phyloP scores from a whole-genome alignment of 2,329 filamentous ascomycete species.

The Cyclaneusma minus region DNA sequence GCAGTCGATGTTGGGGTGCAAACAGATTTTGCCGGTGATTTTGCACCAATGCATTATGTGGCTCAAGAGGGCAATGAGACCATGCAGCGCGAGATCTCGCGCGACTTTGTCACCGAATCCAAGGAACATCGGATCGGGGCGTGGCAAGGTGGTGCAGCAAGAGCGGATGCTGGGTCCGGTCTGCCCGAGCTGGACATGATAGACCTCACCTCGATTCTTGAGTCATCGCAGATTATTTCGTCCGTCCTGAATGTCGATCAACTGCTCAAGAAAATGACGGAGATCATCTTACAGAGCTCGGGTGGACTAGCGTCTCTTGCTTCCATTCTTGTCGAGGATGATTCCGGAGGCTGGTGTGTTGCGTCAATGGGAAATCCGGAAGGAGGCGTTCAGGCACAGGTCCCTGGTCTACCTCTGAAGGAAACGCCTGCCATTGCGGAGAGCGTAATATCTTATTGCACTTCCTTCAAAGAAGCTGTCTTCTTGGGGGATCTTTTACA shows the following conservation, averaged over 20 bases:
- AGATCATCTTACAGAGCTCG: conserved; percentile 66
- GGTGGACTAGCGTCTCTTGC: conserved; percentile 55
- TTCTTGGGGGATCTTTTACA: conserved; percentile 59
- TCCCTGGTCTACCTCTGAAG: conserved; percentile 46
- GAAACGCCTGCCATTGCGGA: conserved; percentile 56
- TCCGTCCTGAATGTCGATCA: conserved; percentile 63
- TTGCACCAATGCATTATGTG: conserved; percentile 34
- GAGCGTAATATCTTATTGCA: conserved; percentile 62
- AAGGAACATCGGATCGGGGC: conserved; percentile 43
- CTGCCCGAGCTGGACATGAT: conserved; percentile 71
- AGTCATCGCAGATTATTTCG: conserved; percentile 66
- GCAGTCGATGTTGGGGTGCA: conserved; percentile 51
- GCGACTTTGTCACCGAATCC: conserved; percentile 22
- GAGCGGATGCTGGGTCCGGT: conserved; percentile 41
- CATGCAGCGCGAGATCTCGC: conserved; percentile 24
- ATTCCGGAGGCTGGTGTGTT: conserved; percentile 47
- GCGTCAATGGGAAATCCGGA: conserved; percentile 62
- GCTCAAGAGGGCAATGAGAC: conserved; percentile 24
- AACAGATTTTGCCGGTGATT: conserved; percentile 51
- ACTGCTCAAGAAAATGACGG: conserved; percentile 65
- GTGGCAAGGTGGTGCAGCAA: conserved; percentile 43
- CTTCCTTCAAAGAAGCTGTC: conserved; percentile 60
- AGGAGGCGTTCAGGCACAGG: conserved; percentile 48
- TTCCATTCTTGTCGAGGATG: conserved; percentile 59
- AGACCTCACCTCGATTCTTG: conserved; percentile 62